Conservation (phyloP, 2,329 filamentous ascomycete genomes). For the Trichoderma gracile region DNA sequence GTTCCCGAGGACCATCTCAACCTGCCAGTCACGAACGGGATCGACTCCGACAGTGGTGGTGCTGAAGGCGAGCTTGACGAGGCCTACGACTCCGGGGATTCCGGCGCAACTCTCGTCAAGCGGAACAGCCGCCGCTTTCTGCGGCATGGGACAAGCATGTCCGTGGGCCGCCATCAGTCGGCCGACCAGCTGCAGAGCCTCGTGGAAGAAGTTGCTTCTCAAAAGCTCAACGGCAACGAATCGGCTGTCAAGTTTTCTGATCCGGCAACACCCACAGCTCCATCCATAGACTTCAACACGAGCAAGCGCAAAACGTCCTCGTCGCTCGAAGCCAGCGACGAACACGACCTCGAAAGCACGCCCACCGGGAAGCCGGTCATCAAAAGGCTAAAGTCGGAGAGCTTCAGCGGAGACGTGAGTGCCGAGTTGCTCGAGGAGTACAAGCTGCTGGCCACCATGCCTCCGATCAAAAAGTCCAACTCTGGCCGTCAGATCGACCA, state of each 20-base stretch:
- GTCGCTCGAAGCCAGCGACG: conserved; percentile 53
- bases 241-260: conserved; percentile 27
- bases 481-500: conserved; percentile 60
- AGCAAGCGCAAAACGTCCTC: conserved; percentile 57
- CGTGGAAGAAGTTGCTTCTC: conserved; percentile 55
- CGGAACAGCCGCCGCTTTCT: conserved; percentile 29
- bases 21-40: conserved; percentile 44
- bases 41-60: conserved; percentile 42
- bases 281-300: conserved; percentile 44
- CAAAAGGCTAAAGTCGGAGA: conserved; percentile 58
- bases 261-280: conserved; percentile 31
- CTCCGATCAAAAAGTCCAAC: conserved; percentile 50
- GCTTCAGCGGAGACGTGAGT: conserved; percentile 40
- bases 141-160: conserved; percentile 35
- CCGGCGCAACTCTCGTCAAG: conserved; percentile 34
- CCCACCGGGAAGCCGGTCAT: conserved; percentile 49
- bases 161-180: conserved; percentile 47
- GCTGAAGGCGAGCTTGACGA: conserved; percentile 47
- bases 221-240: conserved; percentile 56
- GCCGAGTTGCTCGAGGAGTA: conserved; percentile 46
- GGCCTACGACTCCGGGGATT: conserved; percentile 49
- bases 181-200: conserved; percentile 53
- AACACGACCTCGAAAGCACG: conserved; percentile 48
- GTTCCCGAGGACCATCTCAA: conserved; percentile 53
- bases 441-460: conserved; percentile 50